phyloP scores from a whole-genome alignment of 2,329 filamentous ascomycete genomes.

The Beauveria varroae region DNA sequence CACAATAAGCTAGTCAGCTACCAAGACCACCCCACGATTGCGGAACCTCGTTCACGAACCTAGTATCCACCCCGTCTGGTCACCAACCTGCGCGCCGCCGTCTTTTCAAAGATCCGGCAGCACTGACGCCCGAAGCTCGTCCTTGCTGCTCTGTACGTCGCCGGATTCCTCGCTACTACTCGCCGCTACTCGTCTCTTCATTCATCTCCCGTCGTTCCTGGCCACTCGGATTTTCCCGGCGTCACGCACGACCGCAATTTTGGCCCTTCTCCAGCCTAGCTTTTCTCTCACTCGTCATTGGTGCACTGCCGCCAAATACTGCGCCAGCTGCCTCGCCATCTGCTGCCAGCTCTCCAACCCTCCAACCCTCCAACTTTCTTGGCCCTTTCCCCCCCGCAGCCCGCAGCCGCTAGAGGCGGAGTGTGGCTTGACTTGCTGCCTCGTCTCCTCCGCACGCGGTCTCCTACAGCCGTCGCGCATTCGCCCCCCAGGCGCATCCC shows the following conservation, averaged over 20 bases:
- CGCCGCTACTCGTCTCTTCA: neutral
- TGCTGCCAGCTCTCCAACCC: neutral
- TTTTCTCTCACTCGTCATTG: neutral
- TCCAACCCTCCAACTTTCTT: neutral
- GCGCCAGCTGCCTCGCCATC: neutral
- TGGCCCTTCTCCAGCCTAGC: too few species aligned
- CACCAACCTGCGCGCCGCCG: neutral
- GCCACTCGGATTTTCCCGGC: neutral
- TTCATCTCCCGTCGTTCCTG: neutral
- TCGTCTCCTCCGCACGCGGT: conserved; percentile 3
- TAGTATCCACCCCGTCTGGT: conserved; percentile 9
- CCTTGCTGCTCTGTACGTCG: neutral
- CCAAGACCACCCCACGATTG: conserved; percentile 9
- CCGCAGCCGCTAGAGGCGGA: conserved; percentile 1
- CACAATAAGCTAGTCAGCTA: neutral
- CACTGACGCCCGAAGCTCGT: neutral
- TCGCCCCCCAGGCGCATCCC: conserved; percentile 6
- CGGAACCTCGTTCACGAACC: conserved; percentile 8
- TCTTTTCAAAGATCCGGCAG: neutral
- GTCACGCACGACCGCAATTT: neutral
- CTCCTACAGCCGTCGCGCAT: conserved; percentile 2
- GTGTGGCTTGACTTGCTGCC: conserved; percentile 6
- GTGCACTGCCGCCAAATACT: neutral
- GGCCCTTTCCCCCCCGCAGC: neutral
- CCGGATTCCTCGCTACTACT: neutral